These are phyloP conservation scores for Boletus sp. DNA, from an alignment of 1,284 basidiomycete species.

Conservation along the genomic window DNA sequence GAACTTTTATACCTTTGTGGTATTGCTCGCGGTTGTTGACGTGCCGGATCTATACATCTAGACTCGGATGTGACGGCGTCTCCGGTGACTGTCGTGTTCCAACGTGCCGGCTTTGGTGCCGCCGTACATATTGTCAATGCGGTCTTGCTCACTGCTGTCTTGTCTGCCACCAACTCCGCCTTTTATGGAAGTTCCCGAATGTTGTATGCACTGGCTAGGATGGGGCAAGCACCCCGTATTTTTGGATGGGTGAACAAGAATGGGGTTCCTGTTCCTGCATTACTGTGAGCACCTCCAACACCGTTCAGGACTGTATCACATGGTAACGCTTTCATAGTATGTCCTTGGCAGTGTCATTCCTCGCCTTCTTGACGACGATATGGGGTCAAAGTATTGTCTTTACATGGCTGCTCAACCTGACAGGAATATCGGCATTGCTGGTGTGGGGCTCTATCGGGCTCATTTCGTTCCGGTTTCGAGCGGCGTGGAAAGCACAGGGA, in stretches of 20 bases:
- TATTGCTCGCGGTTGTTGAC: neutral
- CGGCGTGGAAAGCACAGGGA: conserved; percentile 48
- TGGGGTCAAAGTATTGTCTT: conserved; percentile 60
- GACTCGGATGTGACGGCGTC: conserved; percentile 53
- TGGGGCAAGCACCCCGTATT: conserved; percentile 51
- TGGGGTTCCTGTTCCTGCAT: conserved; percentile 64
- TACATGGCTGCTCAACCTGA: conserved; percentile 67
- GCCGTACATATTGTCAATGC: conserved; percentile 61
- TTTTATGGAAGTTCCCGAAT: conserved; percentile 70
- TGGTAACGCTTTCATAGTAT: conserved; percentile 36
- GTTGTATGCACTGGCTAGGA: conserved; percentile 53
- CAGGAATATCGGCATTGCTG: conserved; percentile 69
- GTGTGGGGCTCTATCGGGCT: conserved; percentile 64
- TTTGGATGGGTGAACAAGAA: conserved; percentile 58
- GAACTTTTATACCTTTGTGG: conserved; percentile 7
- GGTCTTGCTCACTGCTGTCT: conserved; percentile 68
- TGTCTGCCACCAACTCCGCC: conserved; percentile 60
- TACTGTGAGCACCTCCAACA: conserved; percentile 44
- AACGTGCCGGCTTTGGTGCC: conserved; percentile 59
- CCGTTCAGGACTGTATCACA: neutral
- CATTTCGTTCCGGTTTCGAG: conserved; percentile 56
- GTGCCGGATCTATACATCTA: conserved; percentile 22
- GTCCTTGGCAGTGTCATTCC: conserved; percentile 49
- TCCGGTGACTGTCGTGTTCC: conserved; percentile 62
- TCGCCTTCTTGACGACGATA: conserved; percentile 56